These are phyloP conservation scores for Gilbertella persicaria DNA, from an alignment of 371 early-diverging fungal genomes.

Conservation along the genomic window DNA sequence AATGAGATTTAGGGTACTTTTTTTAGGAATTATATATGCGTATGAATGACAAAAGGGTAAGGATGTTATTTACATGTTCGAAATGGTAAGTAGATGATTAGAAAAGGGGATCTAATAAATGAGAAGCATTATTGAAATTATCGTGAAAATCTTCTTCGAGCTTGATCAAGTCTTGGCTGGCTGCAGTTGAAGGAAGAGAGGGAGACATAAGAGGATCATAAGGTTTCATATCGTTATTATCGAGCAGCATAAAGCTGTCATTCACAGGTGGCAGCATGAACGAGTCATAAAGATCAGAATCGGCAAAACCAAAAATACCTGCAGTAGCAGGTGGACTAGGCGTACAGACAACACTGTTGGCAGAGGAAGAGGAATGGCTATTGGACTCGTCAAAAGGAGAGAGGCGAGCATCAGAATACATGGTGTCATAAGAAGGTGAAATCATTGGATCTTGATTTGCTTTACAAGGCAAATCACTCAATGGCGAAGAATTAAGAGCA, in stretches of 20 bases:
- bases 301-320: slow-evolving; percentile 22
- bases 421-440: slow-evolving; percentile 24
- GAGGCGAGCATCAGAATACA: slow-evolving; percentile 17
- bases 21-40: too few species aligned
- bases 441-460: slow-evolving; percentile 27
- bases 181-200: slow-evolving; percentile 20
- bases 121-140: slow-evolving; percentile 17
- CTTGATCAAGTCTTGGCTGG: slow-evolving; percentile 21
- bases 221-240: slow-evolving; percentile 23
- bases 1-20: too few species aligned
- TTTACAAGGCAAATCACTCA: slow-evolving; percentile 12
- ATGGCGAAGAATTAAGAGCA: neutral
- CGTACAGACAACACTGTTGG: slow-evolving; percentile 25
- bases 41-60: neutral
- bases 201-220: slow-evolving; percentile 29
- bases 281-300: slow-evolving; percentile 27
- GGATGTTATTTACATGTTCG: neutral
- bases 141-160: slow-evolving; percentile 28
- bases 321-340: slow-evolving; percentile 29
- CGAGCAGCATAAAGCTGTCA: slow-evolving; percentile 28
- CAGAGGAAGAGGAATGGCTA: slow-evolving; percentile 14
- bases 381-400: slow-evolving; percentile 30
- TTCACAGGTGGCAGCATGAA: slow-evolving; percentile 35
- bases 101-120: slow-evolving; percentile 31
- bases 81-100: slow-evolving; percentile 4